These are phyloP conservation scores for Lactarius hengduanensis DNA, from an alignment of 768 basidiomycete species.

Conservation along the genomic window DNA sequence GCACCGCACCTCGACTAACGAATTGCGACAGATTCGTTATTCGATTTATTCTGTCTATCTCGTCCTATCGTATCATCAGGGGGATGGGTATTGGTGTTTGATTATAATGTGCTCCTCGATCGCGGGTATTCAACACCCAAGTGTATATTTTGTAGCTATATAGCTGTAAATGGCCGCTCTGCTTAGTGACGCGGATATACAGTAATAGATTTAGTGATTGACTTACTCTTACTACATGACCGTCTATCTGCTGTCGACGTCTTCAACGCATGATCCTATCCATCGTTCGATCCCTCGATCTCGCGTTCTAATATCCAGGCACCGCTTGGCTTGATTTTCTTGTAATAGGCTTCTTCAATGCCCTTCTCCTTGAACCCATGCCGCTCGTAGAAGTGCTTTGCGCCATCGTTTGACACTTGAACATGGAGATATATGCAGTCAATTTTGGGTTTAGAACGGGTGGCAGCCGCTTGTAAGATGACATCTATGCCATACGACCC, in stretches of 20 bases:
- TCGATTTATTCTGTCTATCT: slow-evolving; percentile 3
- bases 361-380: slow-evolving; percentile 75
- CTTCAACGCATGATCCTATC: not conserved
- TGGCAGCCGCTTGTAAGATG: slow-evolving; percentile 60
- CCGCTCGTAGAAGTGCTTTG: slow-evolving; percentile 79
- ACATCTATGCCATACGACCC: slow-evolving; percentile 72
- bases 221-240: slow-evolving; percentile 7
- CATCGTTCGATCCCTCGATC: slow-evolving; percentile 41
- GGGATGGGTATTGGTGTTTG: slow-evolving; percentile 13
- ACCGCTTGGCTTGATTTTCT: slow-evolving; percentile 79
- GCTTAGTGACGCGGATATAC: slow-evolving; percentile 18
- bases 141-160: slow-evolving; percentile 26
- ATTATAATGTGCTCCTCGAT: slow-evolving; percentile 25
- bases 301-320: slow-evolving; percentile 83
- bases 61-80: slow-evolving; percentile 6
- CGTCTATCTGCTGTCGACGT: not conserved
- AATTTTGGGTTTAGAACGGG: slow-evolving; percentile 60
- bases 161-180: slow-evolving; percentile 19
- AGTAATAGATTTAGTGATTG: slow-evolving; percentile 19
- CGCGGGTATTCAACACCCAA: slow-evolving; percentile 20
- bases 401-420: slow-evolving; percentile 75
- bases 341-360: slow-evolving; percentile 78
- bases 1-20: slow-evolving; percentile 14
- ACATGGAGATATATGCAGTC: slow-evolving; percentile 80
- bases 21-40: slow-evolving; percentile 8